A percentile compares a stretch with the other conserved stretches of the same genome.
Evolutionary conservation across 306 rosid species (phyloP).

Genomic region (Astragalus membranaceus): DNA sequence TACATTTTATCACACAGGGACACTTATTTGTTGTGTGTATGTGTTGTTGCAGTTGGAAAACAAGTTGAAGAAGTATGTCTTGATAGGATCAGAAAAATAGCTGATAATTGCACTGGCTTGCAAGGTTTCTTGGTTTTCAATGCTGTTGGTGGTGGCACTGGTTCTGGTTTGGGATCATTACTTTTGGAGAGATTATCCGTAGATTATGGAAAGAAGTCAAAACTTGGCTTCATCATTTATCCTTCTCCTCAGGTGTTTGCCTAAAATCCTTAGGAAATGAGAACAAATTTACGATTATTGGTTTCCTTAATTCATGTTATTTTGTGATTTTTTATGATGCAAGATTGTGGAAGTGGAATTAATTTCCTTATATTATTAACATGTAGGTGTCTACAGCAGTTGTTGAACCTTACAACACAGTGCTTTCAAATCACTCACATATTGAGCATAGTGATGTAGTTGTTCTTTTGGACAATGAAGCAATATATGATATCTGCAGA

Average conservation of each 20-base stretch:
- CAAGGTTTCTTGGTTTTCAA: constrained; percentile 71
- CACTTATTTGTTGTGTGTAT: constrained; percentile 5
- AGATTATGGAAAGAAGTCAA: constrained; percentile 69
- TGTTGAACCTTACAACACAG: constrained; percentile 80
- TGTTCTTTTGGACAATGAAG: constrained; percentile 75
- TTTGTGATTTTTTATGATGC: not conserved
- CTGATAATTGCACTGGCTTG: constrained; percentile 73
- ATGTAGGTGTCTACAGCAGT: constrained; percentile 75
- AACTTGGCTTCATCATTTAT: constrained; percentile 65
- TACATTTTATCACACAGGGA: not conserved
- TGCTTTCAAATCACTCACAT: constrained; percentile 61
- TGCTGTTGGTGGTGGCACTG: constrained; percentile 86
- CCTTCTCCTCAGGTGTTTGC: constrained; percentile 73
- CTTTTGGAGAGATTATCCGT: constrained; percentile 63
- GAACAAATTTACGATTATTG: not conserved
- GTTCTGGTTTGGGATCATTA: constrained; percentile 71
- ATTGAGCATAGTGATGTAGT: constrained; percentile 71
- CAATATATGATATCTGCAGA: constrained; percentile 72
- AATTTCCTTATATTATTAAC: constrained; percentile 5
- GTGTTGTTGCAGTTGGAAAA: constrained; percentile 53
- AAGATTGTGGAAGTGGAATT: not conserved
- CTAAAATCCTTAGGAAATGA: not conserved
- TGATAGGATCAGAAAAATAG: constrained; percentile 54
- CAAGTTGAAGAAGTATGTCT: constrained; percentile 61
- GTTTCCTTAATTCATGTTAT: not conserved